Evolutionary conservation across 2,329 filamentous ascomycete species (phyloP), one percentile per base, ranked within the genome.

Genomic region (Penicillium sumatraense): DNA sequence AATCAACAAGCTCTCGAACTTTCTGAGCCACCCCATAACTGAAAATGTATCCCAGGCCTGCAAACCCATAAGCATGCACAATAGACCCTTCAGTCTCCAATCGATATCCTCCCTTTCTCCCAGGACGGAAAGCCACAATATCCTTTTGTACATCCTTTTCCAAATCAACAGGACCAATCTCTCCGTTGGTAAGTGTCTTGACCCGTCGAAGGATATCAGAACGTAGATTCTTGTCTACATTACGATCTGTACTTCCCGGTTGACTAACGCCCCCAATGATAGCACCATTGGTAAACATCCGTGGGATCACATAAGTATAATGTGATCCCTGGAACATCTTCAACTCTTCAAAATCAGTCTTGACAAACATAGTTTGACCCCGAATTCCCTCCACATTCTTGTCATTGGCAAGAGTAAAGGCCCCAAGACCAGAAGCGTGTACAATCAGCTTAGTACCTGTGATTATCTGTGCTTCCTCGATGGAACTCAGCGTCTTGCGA

Each of bases 371-470:
- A 11, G 61, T 65, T 41, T 65, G 63, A 9, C 66, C 46, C 60
- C 70, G 24, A 65, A 69, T 54, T 55, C 69, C 52, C 59, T 67
- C 55, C 59, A 73, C 71, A 62, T 72, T 58, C 59, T 66, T 23
- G 65, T 72, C 20, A 62, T 68, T 35, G 5, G 54, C 55, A 18
- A 63, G 56, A 16, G 53, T 5, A 21, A 41, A 53, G 14, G 61
- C 57, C 6, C 59, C 62, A 5, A 65, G 48, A 1, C 63, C 63
- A 2, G 63, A 58, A 9, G 62, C 62, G 29, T 66, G 54, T 0
- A 66, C 57, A 26, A 63, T 40, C 7, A 58, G 16, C 4, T 54
- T 29, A 10, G 20, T 16, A 20, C 49, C 41, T 1, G 47, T 50
- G 10, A 59, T 40, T 2, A 24, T 16, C 18, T 40, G 40, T 1